Conservation (phyloP, 768 basidiomycete genomes). For the Boletus rubropictus region DNA sequence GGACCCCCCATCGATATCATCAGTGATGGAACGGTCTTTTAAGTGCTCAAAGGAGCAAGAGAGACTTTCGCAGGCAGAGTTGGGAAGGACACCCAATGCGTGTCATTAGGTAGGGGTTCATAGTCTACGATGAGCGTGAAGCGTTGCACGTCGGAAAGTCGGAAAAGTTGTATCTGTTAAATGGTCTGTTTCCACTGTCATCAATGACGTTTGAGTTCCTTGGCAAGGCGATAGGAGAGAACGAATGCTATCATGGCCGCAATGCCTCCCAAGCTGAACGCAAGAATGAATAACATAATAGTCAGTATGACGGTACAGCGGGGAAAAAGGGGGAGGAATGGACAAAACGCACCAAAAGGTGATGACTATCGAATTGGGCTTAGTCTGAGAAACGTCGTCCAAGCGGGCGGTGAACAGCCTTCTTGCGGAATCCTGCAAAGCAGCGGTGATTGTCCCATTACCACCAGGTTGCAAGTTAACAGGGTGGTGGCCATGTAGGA, state of each 20-base stretch:
- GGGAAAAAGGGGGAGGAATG: neutral
- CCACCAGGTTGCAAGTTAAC: neutral
- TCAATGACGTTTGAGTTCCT: conserved; percentile 39
- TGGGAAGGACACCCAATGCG: too few species aligned
- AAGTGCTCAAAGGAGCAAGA: conserved; percentile 4
- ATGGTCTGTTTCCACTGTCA: neutral
- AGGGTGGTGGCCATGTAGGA: conserved; percentile 32
- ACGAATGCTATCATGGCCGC: conserved; percentile 51
- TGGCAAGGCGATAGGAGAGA: conserved; percentile 48
- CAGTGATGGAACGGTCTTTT: conserved; percentile 83
- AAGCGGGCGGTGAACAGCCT: conserved; percentile 10
- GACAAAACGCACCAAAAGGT: conserved; percentile 57
- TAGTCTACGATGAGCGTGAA: neutral
- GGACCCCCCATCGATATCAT: conserved; percentile 85
- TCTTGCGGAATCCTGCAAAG: conserved; percentile 3
- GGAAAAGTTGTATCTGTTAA: neutral
- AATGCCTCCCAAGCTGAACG: conserved; percentile 49
- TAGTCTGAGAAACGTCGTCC: conserved; percentile 10
- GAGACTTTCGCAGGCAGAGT: too few species aligned
- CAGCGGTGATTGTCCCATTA: conserved; percentile 5
- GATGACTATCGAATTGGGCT: conserved; percentile 69
- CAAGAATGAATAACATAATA: neutral
- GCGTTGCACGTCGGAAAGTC: neutral
- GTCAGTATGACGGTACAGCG: neutral
- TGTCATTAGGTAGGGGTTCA: too few species aligned